phyloP scores from a whole-genome alignment of 257 asterid genomes.

The Vinca minor region DNA sequence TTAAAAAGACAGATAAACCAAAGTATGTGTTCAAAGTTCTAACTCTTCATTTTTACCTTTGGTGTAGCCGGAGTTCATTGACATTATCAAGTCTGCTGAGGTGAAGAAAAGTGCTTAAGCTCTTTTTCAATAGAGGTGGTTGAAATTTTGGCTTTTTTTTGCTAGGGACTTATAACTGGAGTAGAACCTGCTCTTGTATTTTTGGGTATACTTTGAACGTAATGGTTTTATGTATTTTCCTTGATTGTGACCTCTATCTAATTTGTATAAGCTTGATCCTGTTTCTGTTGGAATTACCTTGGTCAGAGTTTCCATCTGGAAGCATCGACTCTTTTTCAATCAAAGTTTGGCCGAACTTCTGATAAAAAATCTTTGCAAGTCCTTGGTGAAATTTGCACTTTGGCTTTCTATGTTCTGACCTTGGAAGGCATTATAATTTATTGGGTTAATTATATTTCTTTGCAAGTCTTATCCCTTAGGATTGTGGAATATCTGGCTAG shows the following conservation, averaged over 20 bases:
- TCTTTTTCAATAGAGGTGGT: slow-evolving; percentile 8
- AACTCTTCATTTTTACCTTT: background rate
- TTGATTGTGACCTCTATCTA: background rate
- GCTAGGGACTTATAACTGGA: slow-evolving; percentile 14
- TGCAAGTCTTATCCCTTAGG: background rate
- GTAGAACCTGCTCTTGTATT: background rate
- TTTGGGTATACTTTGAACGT: slow-evolving; percentile 7
- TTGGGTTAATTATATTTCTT: background rate
- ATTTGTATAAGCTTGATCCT: slow-evolving; percentile 5
- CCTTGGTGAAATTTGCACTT: background rate
- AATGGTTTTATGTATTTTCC: slow-evolving; percentile 1
- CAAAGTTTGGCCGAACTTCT: background rate
- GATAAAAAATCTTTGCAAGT: background rate
- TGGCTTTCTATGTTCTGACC: background rate
- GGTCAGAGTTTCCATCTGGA: background rate
- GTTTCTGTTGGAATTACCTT: too few relatives aligned
- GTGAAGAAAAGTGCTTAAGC: slow-evolving; percentile 53
- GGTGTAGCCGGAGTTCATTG: slow-evolving; percentile 67
- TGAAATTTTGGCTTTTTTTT: slow-evolving; percentile 30
- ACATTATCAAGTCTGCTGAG: slow-evolving; percentile 77
- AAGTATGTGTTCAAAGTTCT: background rate
- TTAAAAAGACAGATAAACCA: background rate
- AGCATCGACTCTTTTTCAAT: background rate
- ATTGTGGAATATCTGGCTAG: too few relatives aligned
- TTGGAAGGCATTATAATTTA: too few relatives aligned